Evolutionary conservation across 805 yeast genomes (phyloP), one percentile per base, ranked within the genome.

Genomic region (Candida nanaspora): DNA sequence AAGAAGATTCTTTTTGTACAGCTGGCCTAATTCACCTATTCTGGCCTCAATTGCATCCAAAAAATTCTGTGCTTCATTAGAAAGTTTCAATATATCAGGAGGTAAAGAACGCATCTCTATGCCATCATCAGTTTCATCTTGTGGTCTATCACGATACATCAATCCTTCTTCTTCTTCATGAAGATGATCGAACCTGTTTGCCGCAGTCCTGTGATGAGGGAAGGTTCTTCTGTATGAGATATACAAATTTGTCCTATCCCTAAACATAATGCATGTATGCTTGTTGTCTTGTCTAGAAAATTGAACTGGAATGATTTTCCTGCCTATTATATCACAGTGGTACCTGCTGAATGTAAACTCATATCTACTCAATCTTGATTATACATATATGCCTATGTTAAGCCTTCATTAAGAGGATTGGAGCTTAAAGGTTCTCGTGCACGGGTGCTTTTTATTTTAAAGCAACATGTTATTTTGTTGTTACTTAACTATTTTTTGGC

Each of bases 161-260:
- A 82, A 69, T 19, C 82, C 81, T 53, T 72, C 78, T 52, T 78
- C 84, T 47, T 78, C 82, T 30, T 74, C 80, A 16, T 63, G 61
- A 16, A 70, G 50, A 5, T 53, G 51, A 28, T 67, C 67, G 43
- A 72, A 69, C 35, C 55, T 41, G n/a, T 43, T 33, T 20, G 36
- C 39, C 41, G 44, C 45, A 31, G 35, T 38, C 11, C 47, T 47
- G 19, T 72, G 76, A 49, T 88, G 88, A 0, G 95, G 94, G 42
- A 81, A 82, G 10, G 98, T 88, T 44, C 93, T 78, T 47, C 98
- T 77, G 57, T 85, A 91, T 35, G 97, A 87, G 19, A 88, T 67
- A 61, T 72, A 91, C 48, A 91, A 71, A 56, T 89, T 91, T n/a
- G 98, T 93, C 59, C 97, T 72, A 63, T 93, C 98, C 59, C 98